Base-by-base conservation (phyloP, 2,329 filamentous ascomycete genomes). In the Monilinia fructigena region DNA sequence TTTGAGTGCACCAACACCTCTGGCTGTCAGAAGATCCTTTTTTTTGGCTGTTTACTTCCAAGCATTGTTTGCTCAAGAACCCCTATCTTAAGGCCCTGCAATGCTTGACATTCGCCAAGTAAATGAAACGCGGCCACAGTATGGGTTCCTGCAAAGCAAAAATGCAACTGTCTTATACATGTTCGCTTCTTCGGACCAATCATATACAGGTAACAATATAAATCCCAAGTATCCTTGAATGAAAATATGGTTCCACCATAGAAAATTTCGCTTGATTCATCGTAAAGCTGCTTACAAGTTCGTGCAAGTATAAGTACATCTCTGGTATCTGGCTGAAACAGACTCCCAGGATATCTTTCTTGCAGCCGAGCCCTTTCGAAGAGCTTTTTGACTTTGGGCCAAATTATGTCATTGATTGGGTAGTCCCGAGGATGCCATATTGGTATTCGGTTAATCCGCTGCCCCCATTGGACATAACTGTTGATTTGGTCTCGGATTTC, bases 141-240 rank as follows among this genome's bases (percentile, higher is more conserved):
- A 12, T 40, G 14, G 8, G n/a, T 8, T 14, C 47, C 47, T 20
- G 3, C 5, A 14, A 52, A 63, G 2, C 6, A 7, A 38, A 53
- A 63, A 26, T 2, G 6, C 11, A 63, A 18, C 14, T 12, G 31
- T 38, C 60, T n/a, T n/a, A 63, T 40, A 42, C n/a, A 63, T 10
- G 20, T 11, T 7, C 47, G 47, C 16, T 28, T 50, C n/a, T 40
- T 7, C 14, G n/a, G 10, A 12, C 47, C 60, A 11, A 63, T 54
- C 14, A 63, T 63, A 20, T 63, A 63, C 2, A 63, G 38, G 20
- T 40, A 63, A 18, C 31, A 50, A 28, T 63, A 63, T 16, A 54
- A 10, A 20, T 12, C 23, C 47, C 47, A 63, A 7, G 47, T 54
- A n/a, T 20, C 3, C 1, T 2, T 8, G 48, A 63, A 63, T 2